These are phyloP conservation scores for Colletotrichum cereale DNA, from an alignment of 2,329 filamentous ascomycete genomes.

Conservation along the genomic window DNA sequence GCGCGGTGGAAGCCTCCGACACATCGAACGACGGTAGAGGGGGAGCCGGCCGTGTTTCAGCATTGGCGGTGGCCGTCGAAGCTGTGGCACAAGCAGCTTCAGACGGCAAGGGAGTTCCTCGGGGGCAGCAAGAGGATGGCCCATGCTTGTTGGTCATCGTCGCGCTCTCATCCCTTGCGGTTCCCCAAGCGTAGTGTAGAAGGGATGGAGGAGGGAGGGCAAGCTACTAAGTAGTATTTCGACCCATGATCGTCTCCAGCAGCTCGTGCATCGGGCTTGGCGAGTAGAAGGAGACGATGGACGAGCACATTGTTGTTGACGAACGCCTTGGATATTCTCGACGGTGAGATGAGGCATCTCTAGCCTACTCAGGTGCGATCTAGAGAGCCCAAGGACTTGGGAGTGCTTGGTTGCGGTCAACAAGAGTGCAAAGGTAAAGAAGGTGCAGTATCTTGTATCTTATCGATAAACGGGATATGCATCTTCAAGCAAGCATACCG, in stretches of 20 bases:
- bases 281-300: not conserved
- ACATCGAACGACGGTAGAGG: conserved; percentile 29
- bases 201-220: too few relatives aligned
- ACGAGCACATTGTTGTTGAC: not conserved
- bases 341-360: not conserved
- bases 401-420: not conserved
- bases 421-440: not conserved
- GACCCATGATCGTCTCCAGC: too few relatives aligned
- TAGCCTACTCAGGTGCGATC: not conserved
- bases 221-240: too few relatives aligned
- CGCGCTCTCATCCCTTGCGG: not conserved
- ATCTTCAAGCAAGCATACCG: not conserved
- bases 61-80: conserved; percentile 27
- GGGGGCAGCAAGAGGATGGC: conserved; percentile 21
- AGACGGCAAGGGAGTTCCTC: conserved; percentile 36
- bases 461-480: not conserved
- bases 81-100: conserved; percentile 38
- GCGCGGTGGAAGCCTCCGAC: conserved; percentile 21
- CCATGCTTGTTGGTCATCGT: conserved; percentile 9
- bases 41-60: conserved; percentile 36
- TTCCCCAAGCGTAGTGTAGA: not conserved
- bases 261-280: not conserved
- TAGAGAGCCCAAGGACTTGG: not conserved
- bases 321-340: not conserved
- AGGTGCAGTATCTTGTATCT: not conserved